Evolutionary conservation across 2,329 filamentous ascomycete genomes (phyloP).

Genomic region (Botrytis byssoidea): DNA sequence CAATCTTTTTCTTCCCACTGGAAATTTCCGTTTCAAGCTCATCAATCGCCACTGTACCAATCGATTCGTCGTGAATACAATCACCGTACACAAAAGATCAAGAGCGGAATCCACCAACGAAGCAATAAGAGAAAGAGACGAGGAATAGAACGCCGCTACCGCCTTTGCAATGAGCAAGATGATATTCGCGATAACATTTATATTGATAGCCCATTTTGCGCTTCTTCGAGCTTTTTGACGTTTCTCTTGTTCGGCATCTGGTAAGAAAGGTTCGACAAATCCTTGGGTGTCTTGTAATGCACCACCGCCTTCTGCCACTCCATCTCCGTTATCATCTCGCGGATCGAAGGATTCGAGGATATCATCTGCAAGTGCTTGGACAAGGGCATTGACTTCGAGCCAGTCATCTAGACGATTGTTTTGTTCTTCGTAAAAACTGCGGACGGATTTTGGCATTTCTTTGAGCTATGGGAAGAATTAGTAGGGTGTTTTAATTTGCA

Average conservation of each 20-base stretch:
- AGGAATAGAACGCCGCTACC: conserved; percentile 51
- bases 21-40: conserved; percentile 51
- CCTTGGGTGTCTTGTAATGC: conserved; percentile 49
- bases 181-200: conserved; percentile 58
- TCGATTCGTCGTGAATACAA: conserved; percentile 57
- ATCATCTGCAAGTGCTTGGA: conserved; percentile 55
- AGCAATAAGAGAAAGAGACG: conserved; percentile 58
- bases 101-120: conserved; percentile 58
- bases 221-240: conserved; percentile 47
- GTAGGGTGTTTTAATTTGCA: too few species aligned
- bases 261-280: conserved; percentile 54
- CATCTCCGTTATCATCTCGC: conserved; percentile 53
- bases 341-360: conserved; percentile 60
- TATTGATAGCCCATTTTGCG: conserved; percentile 57
- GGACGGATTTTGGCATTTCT: conserved; percentile 52
- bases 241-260: conserved; percentile 52
- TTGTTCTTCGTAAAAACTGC: conserved; percentile 53
- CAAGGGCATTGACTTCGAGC: conserved; percentile 58
- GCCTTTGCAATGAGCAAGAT: conserved; percentile 54
- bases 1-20: conserved; percentile 53
- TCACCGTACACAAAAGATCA: conserved; percentile 58
- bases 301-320: conserved; percentile 52
- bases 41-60: conserved; percentile 56
- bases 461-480: conserved; percentile 43
- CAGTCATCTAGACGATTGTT: conserved; percentile 56